These are phyloP conservation scores for Cucumis sativus DNA, from an alignment of 306 rosid species.

Conservation along the genomic window Cucumber_9930_V3 NC_026660.2:25652501-25653000, in stretches of 20 bases:
- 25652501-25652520: background rate
- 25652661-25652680: background rate
- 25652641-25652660: background rate
- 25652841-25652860: background rate
- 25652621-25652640: background rate
- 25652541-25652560: background rate
- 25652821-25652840: background rate
- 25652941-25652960: no score
- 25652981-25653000: no score
- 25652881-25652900: background rate
- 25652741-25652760: background rate
- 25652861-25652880: background rate
- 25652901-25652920: no score
- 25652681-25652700: background rate
- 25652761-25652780: background rate
- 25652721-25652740: constrained; percentile 42
- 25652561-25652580: background rate
- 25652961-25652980: no score
- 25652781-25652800: background rate
- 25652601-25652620: background rate
- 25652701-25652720: constrained; percentile 46
- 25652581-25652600: background rate
- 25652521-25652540: background rate
- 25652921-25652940: no score
- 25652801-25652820: background rate